Conservation (phyloP, 345 rosid species). For the Salix caprea region DNA sequence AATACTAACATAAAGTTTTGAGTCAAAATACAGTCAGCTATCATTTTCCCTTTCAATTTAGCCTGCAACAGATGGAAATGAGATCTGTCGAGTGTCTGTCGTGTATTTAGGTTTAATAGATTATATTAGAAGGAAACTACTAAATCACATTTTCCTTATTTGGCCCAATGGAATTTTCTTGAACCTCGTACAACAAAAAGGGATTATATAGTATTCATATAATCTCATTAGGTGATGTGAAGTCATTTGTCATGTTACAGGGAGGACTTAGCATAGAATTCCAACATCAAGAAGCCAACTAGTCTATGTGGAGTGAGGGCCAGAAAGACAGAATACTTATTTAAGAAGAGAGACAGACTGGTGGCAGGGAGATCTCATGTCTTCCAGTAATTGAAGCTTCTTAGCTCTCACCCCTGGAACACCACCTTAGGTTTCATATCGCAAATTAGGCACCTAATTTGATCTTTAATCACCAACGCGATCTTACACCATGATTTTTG, state of each 20-base stretch:
- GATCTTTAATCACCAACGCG: constrained; percentile 9
- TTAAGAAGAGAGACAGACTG: too few relatives aligned
- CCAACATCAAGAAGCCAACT: constrained; percentile 17
- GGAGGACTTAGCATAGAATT: constrained; percentile 22
- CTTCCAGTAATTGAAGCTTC: constrained; percentile 32
- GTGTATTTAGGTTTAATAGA: neutral
- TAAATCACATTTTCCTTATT: neutral
- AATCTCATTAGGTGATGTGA: neutral
- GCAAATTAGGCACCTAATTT: constrained; percentile 29
- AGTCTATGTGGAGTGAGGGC: too few relatives aligned
- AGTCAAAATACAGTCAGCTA: neutral
- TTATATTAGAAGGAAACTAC: neutral
- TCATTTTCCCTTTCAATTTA: neutral
- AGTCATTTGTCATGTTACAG: neutral
- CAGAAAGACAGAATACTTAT: too few relatives aligned
- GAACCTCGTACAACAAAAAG: neutral
- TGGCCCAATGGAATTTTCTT: neutral
- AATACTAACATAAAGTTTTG: neutral
- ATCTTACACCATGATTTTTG: constrained; percentile 3
- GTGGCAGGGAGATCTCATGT: too few relatives aligned
- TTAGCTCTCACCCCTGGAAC: neutral
- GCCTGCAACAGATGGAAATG: neutral
- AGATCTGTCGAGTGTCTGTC: neutral
- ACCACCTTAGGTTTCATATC: neutral
- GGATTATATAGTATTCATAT: too few relatives aligned